Evolutionary conservation across 768 basidiomycete genomes (phyloP).

Genomic region (Myochromella boudieri): DNA sequence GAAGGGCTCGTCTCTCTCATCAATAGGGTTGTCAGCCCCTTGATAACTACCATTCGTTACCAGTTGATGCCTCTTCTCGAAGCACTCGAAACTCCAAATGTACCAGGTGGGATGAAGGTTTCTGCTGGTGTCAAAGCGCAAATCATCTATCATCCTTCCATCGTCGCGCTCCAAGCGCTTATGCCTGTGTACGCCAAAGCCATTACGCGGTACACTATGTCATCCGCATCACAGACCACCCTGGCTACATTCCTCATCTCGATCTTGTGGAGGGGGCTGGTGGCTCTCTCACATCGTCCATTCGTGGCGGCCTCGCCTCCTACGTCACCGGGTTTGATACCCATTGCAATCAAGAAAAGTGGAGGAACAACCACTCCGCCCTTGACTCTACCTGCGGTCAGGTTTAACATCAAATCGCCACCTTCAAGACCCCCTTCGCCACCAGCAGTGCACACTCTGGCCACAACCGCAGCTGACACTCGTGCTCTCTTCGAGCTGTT

Average conservation of each 20-base stretch:
- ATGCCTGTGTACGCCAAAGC: slow-evolving; percentile 63
- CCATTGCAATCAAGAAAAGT: slow-evolving; percentile 39
- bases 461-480: slow-evolving; percentile 56
- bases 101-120: slow-evolving; percentile 26
- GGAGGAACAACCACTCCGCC: slow-evolving; percentile 50
- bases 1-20: slow-evolving; percentile 70
- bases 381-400: slow-evolving; percentile 51
- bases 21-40: slow-evolving; percentile 62
- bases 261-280: slow-evolving; percentile 70
- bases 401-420: slow-evolving; percentile 68
- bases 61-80: slow-evolving; percentile 64
- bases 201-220: slow-evolving; percentile 54
- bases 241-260: slow-evolving; percentile 74
- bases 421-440: slow-evolving; percentile 70
- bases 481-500: slow-evolving; percentile 64
- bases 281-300: slow-evolving; percentile 68
- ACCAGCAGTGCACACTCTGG: slow-evolving; percentile 31
- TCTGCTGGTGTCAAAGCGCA: slow-evolving; percentile 29
- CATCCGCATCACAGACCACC: slow-evolving; percentile 53
- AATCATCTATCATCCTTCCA: slow-evolving; percentile 53
- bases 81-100: slow-evolving; percentile 52
- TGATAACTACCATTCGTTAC: slow-evolving; percentile 59
- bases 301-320: slow-evolving; percentile 37
- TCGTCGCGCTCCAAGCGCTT: slow-evolving; percentile 54
- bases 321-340: slow-evolving; percentile 34